Base-by-base conservation (phyloP, 176 grass and related monocot species). In the Themeda triandra region DNA sequence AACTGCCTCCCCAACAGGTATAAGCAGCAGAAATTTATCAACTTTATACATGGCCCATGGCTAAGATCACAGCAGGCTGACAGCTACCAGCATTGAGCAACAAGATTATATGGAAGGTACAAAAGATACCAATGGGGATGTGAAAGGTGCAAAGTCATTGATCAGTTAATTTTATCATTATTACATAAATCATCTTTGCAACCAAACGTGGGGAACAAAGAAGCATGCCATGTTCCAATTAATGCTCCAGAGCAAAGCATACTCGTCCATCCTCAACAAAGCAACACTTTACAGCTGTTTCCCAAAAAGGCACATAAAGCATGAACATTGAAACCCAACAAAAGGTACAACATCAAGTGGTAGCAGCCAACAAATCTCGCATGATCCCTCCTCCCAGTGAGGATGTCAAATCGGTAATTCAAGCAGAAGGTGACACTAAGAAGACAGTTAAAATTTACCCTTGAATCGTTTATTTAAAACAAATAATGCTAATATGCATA, bases 201-300 rank as follows among this genome's bases (percentile, higher is more conserved):
- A 62, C 73, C n/a, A 58, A 78, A 62, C 29, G 1, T 45, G 10
- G 36, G 18, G 68, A 66, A 79, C 21, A 63, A 41, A 78, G 53
- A 78, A 69, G 46, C n/a, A 32, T 80, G 10, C n/a, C 23, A 69
- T 76, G 48, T 45, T 69, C 30, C 59, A 44, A 21, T 75, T 68
- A 32, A 46, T 62, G 12, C 53, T 48, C 45, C 45, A 15, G 75
- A 58, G 58, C 19, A 85, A 66, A 75, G 6, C 44, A 75, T 19
- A 59, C n/a, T 9, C 39, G 14, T 75, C 48, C 29, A 36, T 35
- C 74, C 77, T 81, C 15, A 69, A 58, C 30, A 45, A 77, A 83
- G 80, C 49, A 35, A 32, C 42, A 77, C 72, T 66, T 59, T 35
- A 80, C 66, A 80, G 14, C 67, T 65, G 49, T 64, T 36, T 45